A percentile compares a stretch with the other conserved stretches of the same genome.
These are phyloP conservation scores for Backusella australiensis DNA, from an alignment of 192 early-diverging fungal species.

Conservation along the genomic window DNA sequence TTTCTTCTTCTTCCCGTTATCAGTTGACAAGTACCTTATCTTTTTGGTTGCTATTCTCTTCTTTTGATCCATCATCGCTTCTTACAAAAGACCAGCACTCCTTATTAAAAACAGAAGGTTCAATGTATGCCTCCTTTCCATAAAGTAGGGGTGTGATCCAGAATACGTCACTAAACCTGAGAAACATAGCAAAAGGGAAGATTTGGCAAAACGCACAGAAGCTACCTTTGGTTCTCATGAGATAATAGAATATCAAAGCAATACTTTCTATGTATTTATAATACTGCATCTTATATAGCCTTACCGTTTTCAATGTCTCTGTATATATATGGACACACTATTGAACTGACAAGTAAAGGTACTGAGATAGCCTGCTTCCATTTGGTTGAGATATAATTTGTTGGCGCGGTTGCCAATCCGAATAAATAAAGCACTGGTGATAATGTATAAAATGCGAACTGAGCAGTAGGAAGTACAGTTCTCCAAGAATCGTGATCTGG, in stretches of 20 bases:
- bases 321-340: neutral
- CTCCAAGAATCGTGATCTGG: neutral
- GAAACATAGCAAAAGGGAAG: neutral
- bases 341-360: constrained; percentile 3
- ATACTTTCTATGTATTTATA: neutral
- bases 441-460: neutral
- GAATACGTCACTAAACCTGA: neutral
- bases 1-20: neutral
- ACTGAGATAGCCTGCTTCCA: neutral
- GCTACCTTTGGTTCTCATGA: neutral
- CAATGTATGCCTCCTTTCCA: neutral
- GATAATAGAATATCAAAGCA: neutral
- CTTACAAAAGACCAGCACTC: neutral
- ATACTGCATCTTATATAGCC: neutral
- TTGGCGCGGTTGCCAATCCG: neutral
- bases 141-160: constrained; percentile 4
- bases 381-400: neutral
- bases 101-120: neutral
- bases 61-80: neutral
- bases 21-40: neutral
- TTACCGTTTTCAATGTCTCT: constrained; percentile 1
- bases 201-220: constrained; percentile 3
- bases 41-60: neutral
- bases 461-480: neutral
- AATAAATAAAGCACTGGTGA: neutral